Base-by-base conservation (phyloP, 2,329 filamentous ascomycete species). In the Magnaporthiopsis rhizophila region DNA sequence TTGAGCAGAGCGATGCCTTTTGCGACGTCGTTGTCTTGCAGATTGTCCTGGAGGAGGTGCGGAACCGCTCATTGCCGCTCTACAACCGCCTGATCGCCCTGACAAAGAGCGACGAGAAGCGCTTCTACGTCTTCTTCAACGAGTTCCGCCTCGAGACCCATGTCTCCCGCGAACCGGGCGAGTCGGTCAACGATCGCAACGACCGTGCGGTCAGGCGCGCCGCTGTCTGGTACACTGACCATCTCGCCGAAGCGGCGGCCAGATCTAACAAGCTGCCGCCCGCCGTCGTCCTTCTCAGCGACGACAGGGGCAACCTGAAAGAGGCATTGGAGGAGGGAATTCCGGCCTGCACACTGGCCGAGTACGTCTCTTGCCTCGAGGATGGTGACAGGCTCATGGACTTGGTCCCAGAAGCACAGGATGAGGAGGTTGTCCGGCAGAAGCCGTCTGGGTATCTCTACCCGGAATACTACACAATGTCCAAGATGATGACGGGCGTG, bases 81-180 rank as follows among this genome's bases (percentile, higher is more conserved):
- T 99, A 98, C 79, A 97, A 97, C 75, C 90, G 95, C 56, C 81
- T 99, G 62, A 86, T 98, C 69, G 88, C 90, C 28, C 81, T 99
- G 68, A 96, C 93, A 56, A 96, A 94, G 77, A 97, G 94, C 72
- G 92, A 97, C 71, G 92, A 96, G 69, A 99, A 99, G 81, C 87
- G 94, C 64, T 98, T 97, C 74, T 97, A 98, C 73, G 91, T 99
- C 63, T 99, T 99, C 75, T 98, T 98, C 85, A 99, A 99, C 75
- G 95, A 99, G 71, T 99, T 99, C 73, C 86, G 94, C 62, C 81
- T 93, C 56, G 96, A 99, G 76, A 99, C 95, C 0, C 90, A 97
- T 72, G 86, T 97, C 61, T 79, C 84, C 34, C 84, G 95, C 67
- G 84, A 88, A 26, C 76, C 83, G 34, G 62, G 57, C 3, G 62